Evolutionary conservation across 768 basidiomycete genomes (phyloP), one percentile per base, ranked within the genome.

Genomic region (Inosperma sp.): DNA sequence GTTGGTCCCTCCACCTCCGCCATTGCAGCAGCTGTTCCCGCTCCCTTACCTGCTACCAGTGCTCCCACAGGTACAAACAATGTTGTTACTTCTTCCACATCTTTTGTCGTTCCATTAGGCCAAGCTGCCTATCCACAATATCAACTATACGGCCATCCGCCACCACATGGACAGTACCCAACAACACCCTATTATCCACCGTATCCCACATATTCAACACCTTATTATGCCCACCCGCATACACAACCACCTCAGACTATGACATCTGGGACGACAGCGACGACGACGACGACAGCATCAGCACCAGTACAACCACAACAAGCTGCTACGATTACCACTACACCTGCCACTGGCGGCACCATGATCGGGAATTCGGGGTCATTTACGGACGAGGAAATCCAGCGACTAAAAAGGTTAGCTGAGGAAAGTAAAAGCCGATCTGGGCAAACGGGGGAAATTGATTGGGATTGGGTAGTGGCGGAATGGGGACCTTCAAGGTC

Each of bases 371-470:
- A 81, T 48, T 82, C 84, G 44, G 88, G 86, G 0, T 74, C 84
- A 6, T 91, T 88, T 89, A 79, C 84, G 3, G 84, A 88, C 6
- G 86, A 85, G 52, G 89, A 92, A 62, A 79, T 78, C 0, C 84
- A 86, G 54, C 75, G 79, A 33, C 62, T 92, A 52, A 83, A 76
- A 64, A 79, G 74, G 46, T 61, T 91, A 17, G 82, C 84, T 0
- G 88, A 89, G 54, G 80, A 87, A 46, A 82, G 82, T 61, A 77
- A 77, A 50, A 65, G 19, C 13, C 71, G 44, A 65, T 64, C 25
- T 72, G 61, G 13, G 62, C 73, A 4, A 13, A 72, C 74, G 46
- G 79, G 81, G 10, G 83, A 85, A 52, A 82, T 85, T 33, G 84
- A 86, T 44, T 92, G 88, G 88, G 88, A 90, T 64, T 80, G 82